These are phyloP conservation scores for Termitomyces bulborhizus DNA, from an alignment of 768 basidiomycete species.

Conservation along the genomic window DNA sequence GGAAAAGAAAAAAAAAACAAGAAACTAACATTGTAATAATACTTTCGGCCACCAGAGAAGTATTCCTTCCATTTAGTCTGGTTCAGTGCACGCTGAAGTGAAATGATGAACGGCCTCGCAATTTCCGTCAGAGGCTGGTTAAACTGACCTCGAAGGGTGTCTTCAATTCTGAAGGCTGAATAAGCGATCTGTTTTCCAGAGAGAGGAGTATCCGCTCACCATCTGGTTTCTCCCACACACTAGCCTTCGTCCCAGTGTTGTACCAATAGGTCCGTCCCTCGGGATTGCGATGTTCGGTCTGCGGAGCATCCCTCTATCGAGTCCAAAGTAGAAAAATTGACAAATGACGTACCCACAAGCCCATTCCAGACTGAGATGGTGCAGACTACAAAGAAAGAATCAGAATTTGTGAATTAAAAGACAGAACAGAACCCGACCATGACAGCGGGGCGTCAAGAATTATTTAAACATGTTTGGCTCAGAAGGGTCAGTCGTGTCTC, in stretches of 20 bases:
- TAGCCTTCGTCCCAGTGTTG: slow-evolving; percentile 80
- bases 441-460: not conserved
- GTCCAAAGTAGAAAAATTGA: not conserved
- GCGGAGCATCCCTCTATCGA: not conserved
- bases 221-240: slow-evolving; percentile 98
- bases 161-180: slow-evolving; percentile 59
- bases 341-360: slow-evolving; percentile 27
- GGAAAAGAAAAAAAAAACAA: not conserved
- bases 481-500: not conserved
- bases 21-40: slow-evolving; percentile 74
- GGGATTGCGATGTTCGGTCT: slow-evolving; percentile 93
- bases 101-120: slow-evolving; percentile 11
- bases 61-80: slow-evolving; percentile 97
- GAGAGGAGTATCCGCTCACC: slow-evolving; percentile 39
- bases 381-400: slow-evolving; percentile 5
- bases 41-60: slow-evolving; percentile 85
- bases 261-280: slow-evolving; percentile 99
- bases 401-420: not conserved
- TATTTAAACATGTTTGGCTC: slow-evolving; percentile 11
- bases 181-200: slow-evolving; percentile 2
- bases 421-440: slow-evolving; percentile 4
- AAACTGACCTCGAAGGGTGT: slow-evolving; percentile 78
- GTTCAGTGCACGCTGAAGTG: slow-evolving; percentile 70
- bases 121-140: slow-evolving; percentile 1
- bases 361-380: slow-evolving; percentile 16